Evolutionary conservation across 495 filamentous ascomycete species (phyloP).

Genomic region (Astrothelium subdiscretum): DNA sequence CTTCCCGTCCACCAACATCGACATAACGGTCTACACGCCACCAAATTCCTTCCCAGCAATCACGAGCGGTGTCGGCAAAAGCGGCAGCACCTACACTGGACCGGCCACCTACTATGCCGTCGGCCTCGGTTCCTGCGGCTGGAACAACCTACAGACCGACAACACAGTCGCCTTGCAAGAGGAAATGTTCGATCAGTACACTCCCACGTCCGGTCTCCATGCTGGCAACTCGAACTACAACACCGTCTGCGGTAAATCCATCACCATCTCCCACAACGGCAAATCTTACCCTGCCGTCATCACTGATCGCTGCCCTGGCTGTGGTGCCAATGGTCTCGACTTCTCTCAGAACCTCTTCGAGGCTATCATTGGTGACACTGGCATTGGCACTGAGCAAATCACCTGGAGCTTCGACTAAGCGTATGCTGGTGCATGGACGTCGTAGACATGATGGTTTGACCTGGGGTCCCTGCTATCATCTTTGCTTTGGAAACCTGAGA

Average conservation of each 20-base stretch:
- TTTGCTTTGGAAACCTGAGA: too few species aligned
- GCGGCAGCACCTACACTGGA: slow-evolving; percentile 19
- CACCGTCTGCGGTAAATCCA: slow-evolving; percentile 27
- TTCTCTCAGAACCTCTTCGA: slow-evolving; percentile 14
- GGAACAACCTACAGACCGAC: slow-evolving; percentile 11
- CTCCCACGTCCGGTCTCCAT: slow-evolving; percentile 2
- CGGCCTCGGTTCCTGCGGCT: slow-evolving; percentile 36
- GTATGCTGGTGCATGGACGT: not conserved
- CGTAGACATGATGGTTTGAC: too few species aligned
- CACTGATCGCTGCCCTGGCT: slow-evolving; percentile 25
- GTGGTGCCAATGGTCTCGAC: slow-evolving; percentile 18
- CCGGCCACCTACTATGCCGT: slow-evolving; percentile 32
- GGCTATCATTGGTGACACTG: not conserved
- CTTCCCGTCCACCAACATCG: slow-evolving; percentile 4
- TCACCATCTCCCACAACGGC: slow-evolving; percentile 21
- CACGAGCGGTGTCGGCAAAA: slow-evolving; percentile 6
- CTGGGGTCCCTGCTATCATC: too few species aligned
- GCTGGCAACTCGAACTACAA: slow-evolving; percentile 31
- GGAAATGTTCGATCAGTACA: slow-evolving; percentile 12
- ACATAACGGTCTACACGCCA: slow-evolving; percentile 8
- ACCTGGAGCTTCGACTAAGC: not conserved
- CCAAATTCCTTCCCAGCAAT: slow-evolving; percentile 9
- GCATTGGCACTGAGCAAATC: not conserved
- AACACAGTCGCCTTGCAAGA: slow-evolving; percentile 29
- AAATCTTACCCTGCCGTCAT: slow-evolving; percentile 15